Percentiles rank a stretch among this genome's conserved stretches.
These are phyloP conservation scores for Nicotiana rustica DNA, from an alignment of 305 asterid species.

Conservation along the genomic window DNA sequence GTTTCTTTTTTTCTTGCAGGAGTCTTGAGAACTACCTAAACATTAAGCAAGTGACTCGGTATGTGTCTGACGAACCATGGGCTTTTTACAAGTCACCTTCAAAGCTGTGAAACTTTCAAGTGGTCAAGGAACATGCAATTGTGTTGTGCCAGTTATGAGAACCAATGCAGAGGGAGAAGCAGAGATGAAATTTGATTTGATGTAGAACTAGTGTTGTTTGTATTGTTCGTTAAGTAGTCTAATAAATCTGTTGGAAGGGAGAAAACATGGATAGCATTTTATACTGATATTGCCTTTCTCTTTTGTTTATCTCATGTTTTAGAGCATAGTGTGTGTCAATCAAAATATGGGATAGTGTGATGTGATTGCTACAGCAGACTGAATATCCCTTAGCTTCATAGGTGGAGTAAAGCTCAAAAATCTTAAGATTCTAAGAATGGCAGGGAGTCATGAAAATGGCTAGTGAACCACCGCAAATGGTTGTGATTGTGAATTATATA, in stretches of 20 bases:
- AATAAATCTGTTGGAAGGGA: background rate
- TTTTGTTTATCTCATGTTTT: background rate
- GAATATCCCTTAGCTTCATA: background rate
- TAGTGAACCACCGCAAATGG: background rate
- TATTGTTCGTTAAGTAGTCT: background rate
- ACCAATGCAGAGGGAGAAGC: background rate
- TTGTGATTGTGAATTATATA: background rate
- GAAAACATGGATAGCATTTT: background rate
- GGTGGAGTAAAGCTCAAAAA: background rate
- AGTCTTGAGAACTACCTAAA: slow-evolving; percentile 90
- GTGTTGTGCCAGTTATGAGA: background rate
- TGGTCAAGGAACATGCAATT: background rate
- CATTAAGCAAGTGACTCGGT: slow-evolving; percentile 87
- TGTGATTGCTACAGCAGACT: background rate
- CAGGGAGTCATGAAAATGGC: background rate
- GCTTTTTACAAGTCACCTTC: slow-evolving; percentile 92
- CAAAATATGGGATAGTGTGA: background rate
- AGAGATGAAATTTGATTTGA: slow-evolving; percentile 26
- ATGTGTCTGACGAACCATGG: slow-evolving; percentile 75
- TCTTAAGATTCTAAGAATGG: background rate
- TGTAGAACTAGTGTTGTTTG: background rate
- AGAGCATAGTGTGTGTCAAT: background rate
- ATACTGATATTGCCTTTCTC: background rate
- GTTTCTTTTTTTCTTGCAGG: slow-evolving; percentile 51
- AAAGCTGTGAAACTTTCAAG: slow-evolving; percentile 54